phyloP scores from a whole-genome alignment of 1,284 basidiomycete genomes.

The Agaricales sp. region DNA sequence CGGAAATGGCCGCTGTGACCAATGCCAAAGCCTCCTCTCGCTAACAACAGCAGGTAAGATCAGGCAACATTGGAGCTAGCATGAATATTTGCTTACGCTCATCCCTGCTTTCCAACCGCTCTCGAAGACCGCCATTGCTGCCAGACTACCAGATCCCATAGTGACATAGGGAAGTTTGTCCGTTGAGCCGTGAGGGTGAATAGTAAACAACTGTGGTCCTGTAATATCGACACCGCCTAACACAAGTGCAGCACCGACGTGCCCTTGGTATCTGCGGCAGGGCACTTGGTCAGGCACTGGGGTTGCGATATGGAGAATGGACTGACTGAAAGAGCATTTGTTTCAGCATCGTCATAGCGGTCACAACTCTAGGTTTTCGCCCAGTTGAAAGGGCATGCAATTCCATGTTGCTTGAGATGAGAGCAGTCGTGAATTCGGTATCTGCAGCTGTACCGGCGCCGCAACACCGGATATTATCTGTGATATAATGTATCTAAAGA shows the following conservation, averaged over 20 bases:
- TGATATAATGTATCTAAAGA: slow-evolving; percentile 89
- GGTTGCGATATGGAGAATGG: neutral
- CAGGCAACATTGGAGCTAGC: neutral
- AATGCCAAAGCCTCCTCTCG: slow-evolving; percentile 76
- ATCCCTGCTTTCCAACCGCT: slow-evolving; percentile 78
- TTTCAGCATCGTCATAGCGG: slow-evolving; percentile 89
- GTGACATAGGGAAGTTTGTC: slow-evolving; percentile 99
- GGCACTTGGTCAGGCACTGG: neutral
- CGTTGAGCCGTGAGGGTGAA: slow-evolving; percentile 94
- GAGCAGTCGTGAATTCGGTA: slow-evolving; percentile 90
- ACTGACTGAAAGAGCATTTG: slow-evolving; percentile 50
- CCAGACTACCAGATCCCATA: slow-evolving; percentile 94
- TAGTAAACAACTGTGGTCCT: slow-evolving; percentile 93
- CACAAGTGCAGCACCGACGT: slow-evolving; percentile 92
- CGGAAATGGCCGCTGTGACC: slow-evolving; percentile 82
- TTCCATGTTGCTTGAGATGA: slow-evolving; percentile 91
- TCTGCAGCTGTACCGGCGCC: slow-evolving; percentile 98
- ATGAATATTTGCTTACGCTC: slow-evolving; percentile 40
- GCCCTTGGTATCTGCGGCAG: slow-evolving; percentile 81
- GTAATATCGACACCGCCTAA: slow-evolving; percentile 94
- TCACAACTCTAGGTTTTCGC: slow-evolving; percentile 69
- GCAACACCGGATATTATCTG: slow-evolving; percentile 92
- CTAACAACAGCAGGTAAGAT: slow-evolving; percentile 26
- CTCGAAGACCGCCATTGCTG: slow-evolving; percentile 99
- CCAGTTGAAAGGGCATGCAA: slow-evolving; percentile 69